phyloP scores from a whole-genome alignment of 2,329 filamentous ascomycete species.

The Ophiostoma tasmaniense region DNA sequence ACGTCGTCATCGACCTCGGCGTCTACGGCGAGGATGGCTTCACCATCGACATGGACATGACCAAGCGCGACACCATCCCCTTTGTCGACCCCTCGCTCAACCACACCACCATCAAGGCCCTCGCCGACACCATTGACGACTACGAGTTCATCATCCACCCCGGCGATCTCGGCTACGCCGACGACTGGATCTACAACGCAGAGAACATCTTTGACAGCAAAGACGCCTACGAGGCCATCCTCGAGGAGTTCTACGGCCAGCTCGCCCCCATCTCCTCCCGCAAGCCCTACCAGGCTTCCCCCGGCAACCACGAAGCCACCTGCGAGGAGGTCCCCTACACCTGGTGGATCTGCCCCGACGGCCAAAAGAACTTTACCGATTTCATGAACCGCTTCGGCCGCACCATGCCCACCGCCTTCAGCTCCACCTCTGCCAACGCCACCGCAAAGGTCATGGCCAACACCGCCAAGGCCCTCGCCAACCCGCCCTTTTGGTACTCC shows the following conservation, averaged over 20 bases:
- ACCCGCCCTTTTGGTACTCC: slow-evolving; percentile 51
- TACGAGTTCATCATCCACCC: slow-evolving; percentile 49
- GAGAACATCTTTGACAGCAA: slow-evolving; percentile 62
- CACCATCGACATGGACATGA: slow-evolving; percentile 36
- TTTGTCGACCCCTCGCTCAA: slow-evolving; percentile 43
- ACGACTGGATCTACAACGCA: slow-evolving; percentile 44
- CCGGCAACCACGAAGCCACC: slow-evolving; percentile 52
- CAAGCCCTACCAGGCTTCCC: slow-evolving; percentile 48
- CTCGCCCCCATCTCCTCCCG: slow-evolving; percentile 44
- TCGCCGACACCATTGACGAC: slow-evolving; percentile 43
- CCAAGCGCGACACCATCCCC: slow-evolving; percentile 42
- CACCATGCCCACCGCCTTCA: slow-evolving; percentile 44
- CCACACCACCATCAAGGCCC: slow-evolving; percentile 49
- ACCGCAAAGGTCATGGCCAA: slow-evolving; percentile 36
- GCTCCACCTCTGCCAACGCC: slow-evolving; percentile 37
- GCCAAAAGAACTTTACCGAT: slow-evolving; percentile 54
- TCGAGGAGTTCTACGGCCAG: slow-evolving; percentile 71
- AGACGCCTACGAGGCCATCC: slow-evolving; percentile 93
- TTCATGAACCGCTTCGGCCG: slow-evolving; percentile 47
- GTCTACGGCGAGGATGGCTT: slow-evolving; percentile 46
- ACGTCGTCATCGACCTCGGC: slow-evolving; percentile 46
- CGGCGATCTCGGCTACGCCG: slow-evolving; percentile 50
- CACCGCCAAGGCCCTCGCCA: slow-evolving; percentile 36
- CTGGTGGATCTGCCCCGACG: slow-evolving; percentile 36
- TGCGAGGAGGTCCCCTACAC: slow-evolving; percentile 38